Base-by-base conservation (phyloP, 2,329 filamentous ascomycete genomes). In the Fusarium fujikuroi region DNA sequence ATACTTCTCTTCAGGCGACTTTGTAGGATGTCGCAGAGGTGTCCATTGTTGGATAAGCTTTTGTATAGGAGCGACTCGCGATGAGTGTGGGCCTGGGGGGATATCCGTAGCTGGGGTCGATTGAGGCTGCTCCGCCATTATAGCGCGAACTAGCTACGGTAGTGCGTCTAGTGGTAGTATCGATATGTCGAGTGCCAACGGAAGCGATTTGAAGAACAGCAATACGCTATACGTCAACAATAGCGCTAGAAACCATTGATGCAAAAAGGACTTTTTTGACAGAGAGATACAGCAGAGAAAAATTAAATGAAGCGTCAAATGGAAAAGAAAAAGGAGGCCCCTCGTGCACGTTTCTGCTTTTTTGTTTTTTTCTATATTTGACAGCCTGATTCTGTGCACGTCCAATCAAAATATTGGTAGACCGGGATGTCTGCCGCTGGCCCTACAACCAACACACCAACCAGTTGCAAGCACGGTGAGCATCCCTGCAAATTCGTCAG, bases 241-340 rank as follows among this genome's bases (percentile, higher is more conserved):
- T 32, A 14, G 10, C 15, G 6, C 39, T 2, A 25, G 12, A 16
- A 10, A 19, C 2, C 1, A 25, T 19, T 9, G 12, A 21, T 2
- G 5, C 19, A 2, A 23, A 34, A 34, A 18, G 5, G 19, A 19
- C 34, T 4, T 0, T 0, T 12, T 8, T 4, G 19, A 47, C 0
- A n/a, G 11, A 28, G 2, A 40, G 7, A 18, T 2, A 14, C 5
- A 18, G 23, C 10, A 18, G 2, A 14, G 1, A 12, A 28, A 18
- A 54, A 28, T n/a, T 4, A 40, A 14, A n/a, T 18, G 0, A 15
- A 32, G 10, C n/a, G 7, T 8, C 3, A 4, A 12, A 9, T 6
- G 1, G 3, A 21, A 9, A 9, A n/a, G 16, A 14, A 57, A 57
- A 57, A 46, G 53, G 53, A 46, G 53, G 25, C 8, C 39, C 11